Evolutionary conservation across 2,329 filamentous ascomycete species (phyloP), one percentile per base, ranked within the genome.

Genomic region (Exophiala oligosperma): DNA sequence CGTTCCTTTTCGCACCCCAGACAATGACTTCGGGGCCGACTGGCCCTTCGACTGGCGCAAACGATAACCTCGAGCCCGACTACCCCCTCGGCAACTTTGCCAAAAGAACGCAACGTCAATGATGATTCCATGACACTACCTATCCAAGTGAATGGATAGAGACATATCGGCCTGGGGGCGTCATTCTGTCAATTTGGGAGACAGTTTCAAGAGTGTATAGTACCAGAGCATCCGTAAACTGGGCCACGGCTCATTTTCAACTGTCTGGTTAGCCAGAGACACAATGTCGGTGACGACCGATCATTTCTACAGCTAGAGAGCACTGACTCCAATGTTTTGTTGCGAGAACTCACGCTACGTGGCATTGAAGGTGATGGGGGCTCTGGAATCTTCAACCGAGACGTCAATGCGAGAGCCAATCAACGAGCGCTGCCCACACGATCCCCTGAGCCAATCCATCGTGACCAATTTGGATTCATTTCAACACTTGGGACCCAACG

Each of bases 121-220:
- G 38, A 28, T 55, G 57, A 7, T 60, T 60, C 29, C 49, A 58
- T 9, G 28, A 46, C 14, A 57, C 2, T 23, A 21, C 12, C 52
- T 21, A 52, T 49, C 11, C 12, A 66, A 37, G 49, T 40, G 62
- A 62, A 55, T 53, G 46, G 26, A 40, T 56, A 43, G 69, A 71
- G 61, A 40, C 59, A 11, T 72, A 74, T 47, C 14, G 54, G 11
- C 67, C 66, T 2, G 61, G 63, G 26, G 72, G 11, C 72, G 70
- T 51, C 70, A 76, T 52, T 70, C 72, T 17, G 62, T 74, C 7
- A 54, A 53, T 1, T 60, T 75, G 0, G 71, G 69, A 9, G 67
- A 72, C 50, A 44, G 17, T 9, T 61, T 74, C 7, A 59, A 64
- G n/a, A 28, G 66, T 38, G 67, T 60, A 14, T 50, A 47, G 12